Conservation (phyloP, 2,329 filamentous ascomycete species). For the Aspergillus calidoustus region DNA sequence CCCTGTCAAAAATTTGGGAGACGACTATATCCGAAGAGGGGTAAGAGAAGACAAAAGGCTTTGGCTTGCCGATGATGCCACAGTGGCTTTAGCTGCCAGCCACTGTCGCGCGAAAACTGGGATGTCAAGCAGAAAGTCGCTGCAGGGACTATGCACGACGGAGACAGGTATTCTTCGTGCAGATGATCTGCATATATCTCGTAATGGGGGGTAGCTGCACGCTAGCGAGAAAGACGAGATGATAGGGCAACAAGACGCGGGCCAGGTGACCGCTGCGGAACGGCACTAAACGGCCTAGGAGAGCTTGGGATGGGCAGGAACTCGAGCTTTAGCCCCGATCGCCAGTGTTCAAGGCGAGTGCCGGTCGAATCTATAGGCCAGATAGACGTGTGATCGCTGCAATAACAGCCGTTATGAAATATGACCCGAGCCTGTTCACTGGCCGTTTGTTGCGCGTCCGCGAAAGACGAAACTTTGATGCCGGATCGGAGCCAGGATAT, state of each 20-base stretch:
- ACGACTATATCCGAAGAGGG: background rate
- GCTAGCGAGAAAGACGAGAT: conserved; percentile 22
- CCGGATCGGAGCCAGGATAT: conserved; percentile 13
- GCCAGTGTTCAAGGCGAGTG: conserved; percentile 14
- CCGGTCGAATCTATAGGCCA: conserved; percentile 22
- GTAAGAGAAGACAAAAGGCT: conserved; percentile 18
- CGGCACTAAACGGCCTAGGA: conserved; percentile 25
- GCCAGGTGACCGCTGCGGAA: conserved; percentile 42
- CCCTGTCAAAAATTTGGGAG: background rate
- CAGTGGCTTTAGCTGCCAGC: conserved; percentile 21
- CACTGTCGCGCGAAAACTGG: conserved; percentile 21
- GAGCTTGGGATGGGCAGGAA: conserved; percentile 28
- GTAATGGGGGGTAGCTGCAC: conserved; percentile 31
- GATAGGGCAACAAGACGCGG: conserved; percentile 31
- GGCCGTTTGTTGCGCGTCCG: background rate
- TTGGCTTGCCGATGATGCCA: conserved; percentile 26
- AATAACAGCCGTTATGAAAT: conserved; percentile 4
- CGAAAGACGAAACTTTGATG: background rate
- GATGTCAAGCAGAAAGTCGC: conserved; percentile 31
- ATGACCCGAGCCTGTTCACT: background rate
- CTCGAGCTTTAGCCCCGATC: conserved; percentile 20
- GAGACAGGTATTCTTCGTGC: conserved; percentile 47
- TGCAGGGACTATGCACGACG: conserved; percentile 52
- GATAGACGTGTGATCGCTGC: conserved; percentile 31
- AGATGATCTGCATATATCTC: conserved; percentile 53